phyloP scores from a whole-genome alignment of 2,329 filamentous ascomycete genomes.

The Penicillium sumatraense region DNA sequence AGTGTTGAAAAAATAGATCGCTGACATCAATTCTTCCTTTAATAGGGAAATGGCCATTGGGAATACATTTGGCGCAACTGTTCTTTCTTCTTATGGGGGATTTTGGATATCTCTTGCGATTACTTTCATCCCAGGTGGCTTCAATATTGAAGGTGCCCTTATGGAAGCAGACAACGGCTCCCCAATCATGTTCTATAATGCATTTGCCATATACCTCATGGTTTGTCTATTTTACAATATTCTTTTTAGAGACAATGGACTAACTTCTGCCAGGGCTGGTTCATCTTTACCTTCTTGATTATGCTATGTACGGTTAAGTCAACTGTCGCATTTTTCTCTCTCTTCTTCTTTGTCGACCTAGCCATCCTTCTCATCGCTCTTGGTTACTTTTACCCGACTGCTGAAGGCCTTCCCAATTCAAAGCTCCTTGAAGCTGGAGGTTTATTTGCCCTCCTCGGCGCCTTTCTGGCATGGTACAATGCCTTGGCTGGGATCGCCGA shows the following conservation, averaged over 20 bases:
- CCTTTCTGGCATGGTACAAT: slow-evolving; percentile 61
- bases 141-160: slow-evolving; percentile 60
- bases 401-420: slow-evolving; percentile 13
- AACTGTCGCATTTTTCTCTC: slow-evolving; percentile 72
- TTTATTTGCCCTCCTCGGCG: slow-evolving; percentile 57
- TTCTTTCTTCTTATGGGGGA: slow-evolving; percentile 75
- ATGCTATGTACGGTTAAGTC: slow-evolving; percentile 73
- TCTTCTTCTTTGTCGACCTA: slow-evolving; percentile 75
- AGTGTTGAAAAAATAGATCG: neutral
- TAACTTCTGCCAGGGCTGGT: slow-evolving; percentile 62
- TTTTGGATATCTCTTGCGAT: slow-evolving; percentile 78
- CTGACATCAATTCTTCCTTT: neutral
- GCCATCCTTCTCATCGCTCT: slow-evolving; percentile 72
- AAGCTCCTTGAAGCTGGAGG: slow-evolving; percentile 50
- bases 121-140: slow-evolving; percentile 66
- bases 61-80: slow-evolving; percentile 79
- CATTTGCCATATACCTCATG: slow-evolving; percentile 71
- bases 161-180: slow-evolving; percentile 34
- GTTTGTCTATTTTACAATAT: slow-evolving; percentile 33
- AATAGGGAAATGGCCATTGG: slow-evolving; percentile 76
- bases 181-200: slow-evolving; percentile 56
- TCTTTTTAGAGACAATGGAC: neutral
- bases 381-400: slow-evolving; percentile 57
- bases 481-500: slow-evolving; percentile 61
- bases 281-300: slow-evolving; percentile 77